Percentiles rank a stretch among this genome's conserved stretches.
Evolutionary conservation across 1,284 basidiomycete genomes (phyloP).

Genomic region (Sanghuangporus baumii): DNA sequence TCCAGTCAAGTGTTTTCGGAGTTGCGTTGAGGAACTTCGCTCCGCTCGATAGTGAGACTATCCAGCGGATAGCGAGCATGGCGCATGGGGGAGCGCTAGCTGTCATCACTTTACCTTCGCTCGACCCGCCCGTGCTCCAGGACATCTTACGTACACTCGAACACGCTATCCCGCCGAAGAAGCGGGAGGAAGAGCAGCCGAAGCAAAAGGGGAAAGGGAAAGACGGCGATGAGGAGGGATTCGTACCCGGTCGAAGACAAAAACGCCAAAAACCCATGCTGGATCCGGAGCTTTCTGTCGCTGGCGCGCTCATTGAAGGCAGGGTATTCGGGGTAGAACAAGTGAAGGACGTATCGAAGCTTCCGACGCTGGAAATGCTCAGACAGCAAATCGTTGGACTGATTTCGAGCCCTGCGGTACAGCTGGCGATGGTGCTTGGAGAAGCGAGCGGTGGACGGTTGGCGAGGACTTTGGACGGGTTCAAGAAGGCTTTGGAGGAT

Average conservation of each 20-base stretch:
- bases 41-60: conserved; percentile 42
- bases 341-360: conserved; percentile 54
- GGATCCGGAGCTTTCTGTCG: conserved; percentile 59
- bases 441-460: conserved; percentile 71
- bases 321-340: conserved; percentile 53
- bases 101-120: conserved; percentile 57
- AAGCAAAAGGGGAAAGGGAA: conserved; percentile 44
- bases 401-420: conserved; percentile 62
- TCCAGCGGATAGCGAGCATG: conserved; percentile 45
- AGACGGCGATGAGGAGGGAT: conserved; percentile 52
- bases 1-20: conserved; percentile 69
- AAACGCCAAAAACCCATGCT: conserved; percentile 49
- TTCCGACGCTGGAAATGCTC: conserved; percentile 68
- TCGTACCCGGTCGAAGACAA: conserved; percentile 58
- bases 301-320: conserved; percentile 73
- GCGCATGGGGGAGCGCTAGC: conserved; percentile 53
- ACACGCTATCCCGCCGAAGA: conserved; percentile 51
- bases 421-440: conserved; percentile 62
- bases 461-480: conserved; percentile 71
- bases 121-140: conserved; percentile 66
- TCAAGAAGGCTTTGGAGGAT: conserved; percentile 70
- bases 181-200: conserved; percentile 39
- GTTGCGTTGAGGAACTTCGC: conserved; percentile 58
- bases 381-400: conserved; percentile 72
- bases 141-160: conserved; percentile 65